phyloP scores from a whole-genome alignment of 805 yeast species.

The Groenewaldozyma salmanticensis region DNA sequence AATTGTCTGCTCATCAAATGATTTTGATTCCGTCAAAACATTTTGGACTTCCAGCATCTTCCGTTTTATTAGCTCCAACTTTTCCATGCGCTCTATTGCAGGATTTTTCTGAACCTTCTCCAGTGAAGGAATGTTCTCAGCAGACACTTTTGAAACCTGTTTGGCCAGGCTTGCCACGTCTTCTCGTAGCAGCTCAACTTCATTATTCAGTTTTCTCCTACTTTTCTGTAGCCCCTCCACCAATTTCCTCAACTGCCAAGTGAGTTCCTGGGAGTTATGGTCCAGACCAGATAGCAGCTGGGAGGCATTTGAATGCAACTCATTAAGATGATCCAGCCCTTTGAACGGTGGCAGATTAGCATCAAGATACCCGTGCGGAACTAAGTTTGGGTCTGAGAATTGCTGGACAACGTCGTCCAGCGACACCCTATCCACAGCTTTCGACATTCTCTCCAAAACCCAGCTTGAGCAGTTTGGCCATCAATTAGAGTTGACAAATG shows the following conservation, averaged over 20 bases:
- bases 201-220: conserved; percentile 24
- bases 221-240: conserved; percentile 19
- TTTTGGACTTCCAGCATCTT: conserved; percentile 21
- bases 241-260: conserved; percentile 20
- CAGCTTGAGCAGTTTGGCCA: no score
- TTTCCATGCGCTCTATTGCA: conserved; percentile 16
- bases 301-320: conserved; percentile 21
- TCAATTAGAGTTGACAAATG: no score
- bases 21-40: conserved; percentile 19
- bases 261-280: conserved; percentile 21
- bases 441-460: no score
- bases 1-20: conserved; percentile 22
- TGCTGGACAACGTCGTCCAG: conserved; percentile 16
- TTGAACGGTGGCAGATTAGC: conserved; percentile 13
- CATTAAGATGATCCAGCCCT: conserved; percentile 14
- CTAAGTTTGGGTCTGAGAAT: conserved; percentile 20
- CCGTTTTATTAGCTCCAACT: conserved; percentile 16
- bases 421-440: conserved; percentile 2
- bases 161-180: conserved; percentile 19
- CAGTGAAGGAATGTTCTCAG: conserved; percentile 11
- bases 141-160: conserved; percentile 12
- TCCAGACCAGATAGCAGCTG: conserved; percentile 25
- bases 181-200: conserved; percentile 24
- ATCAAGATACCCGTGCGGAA: conserved; percentile 23
- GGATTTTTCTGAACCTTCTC: conserved; percentile 5